Evolutionary conservation across 345 rosid genomes (phyloP).

Genomic region (Aegle marmelos): DNA sequence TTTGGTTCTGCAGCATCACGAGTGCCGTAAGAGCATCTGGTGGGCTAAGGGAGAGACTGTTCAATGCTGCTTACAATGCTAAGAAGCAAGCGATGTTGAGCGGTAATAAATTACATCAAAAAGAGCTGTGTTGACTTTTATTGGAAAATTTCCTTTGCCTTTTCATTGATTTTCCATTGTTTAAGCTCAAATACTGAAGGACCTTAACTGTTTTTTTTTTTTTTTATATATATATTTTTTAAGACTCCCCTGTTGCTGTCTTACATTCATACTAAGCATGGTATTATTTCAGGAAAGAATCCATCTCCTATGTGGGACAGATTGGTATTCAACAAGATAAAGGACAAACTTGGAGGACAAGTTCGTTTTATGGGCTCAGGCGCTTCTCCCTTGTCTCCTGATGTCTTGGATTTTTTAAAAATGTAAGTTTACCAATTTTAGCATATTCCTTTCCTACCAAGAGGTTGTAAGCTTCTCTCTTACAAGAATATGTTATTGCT

Average conservation of each 20-base stretch:
- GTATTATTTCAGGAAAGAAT: constrained; percentile 59
- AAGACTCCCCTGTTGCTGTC: not conserved
- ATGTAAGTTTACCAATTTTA: constrained; percentile 54
- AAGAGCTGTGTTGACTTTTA: not conserved
- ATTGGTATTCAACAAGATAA: constrained; percentile 93
- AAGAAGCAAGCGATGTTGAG: constrained; percentile 88
- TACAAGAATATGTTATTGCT: constrained; percentile 1
- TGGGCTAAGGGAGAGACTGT: constrained; percentile 70
- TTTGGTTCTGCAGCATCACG: constrained; percentile 54
- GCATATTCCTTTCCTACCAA: constrained; percentile 1
- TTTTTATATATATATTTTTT: too few species aligned
- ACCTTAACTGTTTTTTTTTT: not conserved
- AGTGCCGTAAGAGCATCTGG: constrained; percentile 89
- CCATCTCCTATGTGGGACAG: constrained; percentile 98
- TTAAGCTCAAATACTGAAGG: not conserved
- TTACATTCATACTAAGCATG: constrained; percentile 11
- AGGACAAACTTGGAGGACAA: constrained; percentile 87
- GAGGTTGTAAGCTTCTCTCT: not conserved
- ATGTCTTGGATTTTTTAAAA: constrained; percentile 86
- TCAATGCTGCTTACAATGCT: constrained; percentile 92
- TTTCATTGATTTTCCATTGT: not conserved
- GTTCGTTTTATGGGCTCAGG: constrained; percentile 80
- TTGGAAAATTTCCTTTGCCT: not conserved
- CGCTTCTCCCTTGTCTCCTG: constrained; percentile 98
- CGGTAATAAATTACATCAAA: constrained; percentile 43